Percentiles rank a stretch among this genome's conserved stretches.
Conservation (phyloP, 352 stramenopile genomes). For the Pythium brassicae region DNA sequence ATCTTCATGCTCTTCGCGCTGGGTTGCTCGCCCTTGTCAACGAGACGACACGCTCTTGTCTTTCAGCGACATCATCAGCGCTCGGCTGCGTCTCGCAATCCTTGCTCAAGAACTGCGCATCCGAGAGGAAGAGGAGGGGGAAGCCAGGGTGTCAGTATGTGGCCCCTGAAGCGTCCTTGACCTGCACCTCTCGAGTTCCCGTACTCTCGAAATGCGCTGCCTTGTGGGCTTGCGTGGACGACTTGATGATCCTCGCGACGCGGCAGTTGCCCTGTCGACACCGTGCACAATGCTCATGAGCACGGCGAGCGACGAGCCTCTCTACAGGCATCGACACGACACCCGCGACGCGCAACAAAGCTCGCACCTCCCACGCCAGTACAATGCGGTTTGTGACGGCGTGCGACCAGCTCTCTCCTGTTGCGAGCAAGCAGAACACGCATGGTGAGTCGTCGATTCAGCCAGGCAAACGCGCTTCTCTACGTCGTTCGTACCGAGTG, state of each 20-base stretch:
- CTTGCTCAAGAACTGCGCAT: slow-evolving; percentile 11
- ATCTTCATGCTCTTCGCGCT: neutral
- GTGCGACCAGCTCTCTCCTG: slow-evolving; percentile 72
- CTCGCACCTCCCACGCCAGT: slow-evolving; percentile 72
- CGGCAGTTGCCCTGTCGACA: slow-evolving; percentile 26
- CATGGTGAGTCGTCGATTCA: neutral
- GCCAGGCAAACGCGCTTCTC: neutral
- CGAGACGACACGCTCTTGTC: too few relatives aligned
- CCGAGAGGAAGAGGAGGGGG: neutral
- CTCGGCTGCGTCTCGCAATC: slow-evolving; percentile 3
- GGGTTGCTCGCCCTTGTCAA: neutral
- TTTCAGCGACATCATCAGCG: neutral
- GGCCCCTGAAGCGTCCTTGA: neutral
- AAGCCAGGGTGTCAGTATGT: neutral
- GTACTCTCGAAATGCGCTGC: slow-evolving; percentile 38
- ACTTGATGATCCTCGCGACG: slow-evolving; percentile 47
- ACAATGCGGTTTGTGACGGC: slow-evolving; percentile 53
- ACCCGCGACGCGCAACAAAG: too few relatives aligned
- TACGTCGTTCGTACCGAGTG: slow-evolving; percentile 17
- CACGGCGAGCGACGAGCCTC: too few relatives aligned
- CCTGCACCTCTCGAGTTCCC: too few relatives aligned
- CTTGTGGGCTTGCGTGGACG: slow-evolving; percentile 32
- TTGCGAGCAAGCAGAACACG: neutral
- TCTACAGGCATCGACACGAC: neutral
- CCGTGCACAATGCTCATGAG: neutral